phyloP scores from a whole-genome alignment of 805 yeast species.

The Kregervanrija fluxuum region DNA sequence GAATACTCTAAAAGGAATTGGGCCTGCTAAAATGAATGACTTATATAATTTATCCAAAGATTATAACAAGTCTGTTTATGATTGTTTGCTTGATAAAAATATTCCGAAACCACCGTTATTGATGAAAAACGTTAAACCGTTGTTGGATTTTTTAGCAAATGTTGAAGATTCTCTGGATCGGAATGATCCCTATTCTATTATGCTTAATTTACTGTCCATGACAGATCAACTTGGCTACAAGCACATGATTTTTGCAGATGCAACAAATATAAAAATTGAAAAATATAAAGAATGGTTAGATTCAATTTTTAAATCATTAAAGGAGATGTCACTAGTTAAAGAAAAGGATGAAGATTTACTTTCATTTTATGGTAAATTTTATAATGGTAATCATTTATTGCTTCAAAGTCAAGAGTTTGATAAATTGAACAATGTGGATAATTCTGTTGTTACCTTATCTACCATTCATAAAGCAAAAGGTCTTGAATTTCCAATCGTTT shows the following conservation, averaged over 20 bases:
- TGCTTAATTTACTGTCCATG: conserved; percentile 23
- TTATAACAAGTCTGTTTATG: conserved; percentile 19
- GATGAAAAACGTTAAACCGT: conserved; percentile 6
- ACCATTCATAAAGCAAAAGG: conserved; percentile 76
- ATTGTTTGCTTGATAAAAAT: conserved; percentile 11
- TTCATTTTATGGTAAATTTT: conserved; percentile 25
- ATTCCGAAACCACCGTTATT: conserved; percentile 8
- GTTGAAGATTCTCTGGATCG: conserved; percentile 21
- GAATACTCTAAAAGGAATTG: conserved; percentile 17
- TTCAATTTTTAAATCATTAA: conserved; percentile 31
- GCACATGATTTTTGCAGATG: neutral
- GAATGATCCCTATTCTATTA: conserved; percentile 30
- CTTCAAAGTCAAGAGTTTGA: no score
- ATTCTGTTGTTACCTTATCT: conserved; percentile 41
- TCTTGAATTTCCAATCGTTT: conserved; percentile 63
- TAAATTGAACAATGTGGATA: neutral
- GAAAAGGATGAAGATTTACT: conserved; percentile 27
- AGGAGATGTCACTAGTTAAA: conserved; percentile 11
- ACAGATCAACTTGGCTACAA: conserved; percentile 1
- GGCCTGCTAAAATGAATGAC: conserved; percentile 13
- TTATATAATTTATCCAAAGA: conserved; percentile 13
- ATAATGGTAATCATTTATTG: no score
- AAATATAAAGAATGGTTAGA: conserved; percentile 27
- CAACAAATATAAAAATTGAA: conserved; percentile 7
- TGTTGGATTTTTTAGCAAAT: conserved; percentile 9